Base-by-base conservation (phyloP, 2,329 filamentous ascomycete genomes). In the Exophiala sp. region DNA sequence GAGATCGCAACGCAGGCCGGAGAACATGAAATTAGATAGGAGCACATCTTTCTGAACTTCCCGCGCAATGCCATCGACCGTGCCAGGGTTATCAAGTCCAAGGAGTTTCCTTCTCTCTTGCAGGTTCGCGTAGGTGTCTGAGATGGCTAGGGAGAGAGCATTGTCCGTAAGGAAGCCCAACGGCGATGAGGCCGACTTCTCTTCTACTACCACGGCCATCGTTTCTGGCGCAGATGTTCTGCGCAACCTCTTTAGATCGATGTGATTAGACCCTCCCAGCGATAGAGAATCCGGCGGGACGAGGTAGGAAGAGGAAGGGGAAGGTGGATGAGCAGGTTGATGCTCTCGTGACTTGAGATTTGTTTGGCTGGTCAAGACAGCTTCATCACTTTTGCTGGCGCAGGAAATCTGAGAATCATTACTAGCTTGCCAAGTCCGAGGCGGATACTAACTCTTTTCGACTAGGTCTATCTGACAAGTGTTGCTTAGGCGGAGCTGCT, bases 41-140 rank as follows among this genome's bases (percentile, higher is more conserved):
- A 97, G 87, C 65, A 96, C 91, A 82, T 96, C 91, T 75, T 91
- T 91, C 78, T 95, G 87, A 60, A 96, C 91, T 78, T 99, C 94
- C 71, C 88, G 86, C 65, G 88, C 83, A 71, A 96, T 86, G 69
- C 85, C 86, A 75, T 99, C 94, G 63, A 96, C 86, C 48, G 88
- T 91, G 66, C 94, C 94, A 38, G 94, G 94, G 75, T 97, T 97
- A 64, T 86, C 81, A 65, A 99, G 80, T 59, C 91, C 92, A 62
- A 99, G 82, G 74, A 88, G 87, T 65, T 86, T 88, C 78, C 94
- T 87, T 75, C 89, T 85, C 66, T 94, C 88, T 60, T 86, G 87
- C 71, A 97, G 95, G 50, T 85, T 83, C 66, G 79, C 82, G 75
- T 94, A 87, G 73, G 84, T 85, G 79, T 95, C 88, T 72, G 84